Percentiles rank a stretch among this genome's conserved stretches.
Conservation (phyloP, 2,329 filamentous ascomycete genomes). For the Blumeria hordei region DNA sequence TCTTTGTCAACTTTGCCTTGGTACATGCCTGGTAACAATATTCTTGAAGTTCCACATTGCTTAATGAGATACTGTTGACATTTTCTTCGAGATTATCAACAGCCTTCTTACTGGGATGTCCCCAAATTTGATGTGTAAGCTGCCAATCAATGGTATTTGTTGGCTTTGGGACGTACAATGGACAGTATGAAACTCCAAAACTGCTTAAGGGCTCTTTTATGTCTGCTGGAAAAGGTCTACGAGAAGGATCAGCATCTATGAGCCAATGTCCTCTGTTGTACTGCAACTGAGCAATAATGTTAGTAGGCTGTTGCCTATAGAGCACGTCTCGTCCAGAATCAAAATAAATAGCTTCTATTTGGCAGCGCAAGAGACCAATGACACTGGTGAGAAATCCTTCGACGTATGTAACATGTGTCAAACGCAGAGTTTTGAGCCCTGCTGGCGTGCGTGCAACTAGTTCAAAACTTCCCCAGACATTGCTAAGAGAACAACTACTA, state of each 20-base stretch:
- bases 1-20: not conserved
- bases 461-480: too few species aligned
- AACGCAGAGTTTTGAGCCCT: not conserved
- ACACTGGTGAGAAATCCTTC: conserved; percentile 1
- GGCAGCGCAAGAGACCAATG: not conserved
- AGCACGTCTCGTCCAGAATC: not conserved
- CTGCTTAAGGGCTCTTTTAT: too few species aligned
- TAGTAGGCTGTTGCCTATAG: not conserved
- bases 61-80: not conserved
- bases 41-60: not conserved
- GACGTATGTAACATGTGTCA: not conserved
- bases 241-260: not conserved
- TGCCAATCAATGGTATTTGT: not conserved
- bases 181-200: not conserved
- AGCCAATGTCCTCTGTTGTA: not conserved
- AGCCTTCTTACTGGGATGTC: not conserved
- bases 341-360: too few species aligned
- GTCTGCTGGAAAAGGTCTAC: not conserved
- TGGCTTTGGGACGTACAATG: not conserved
- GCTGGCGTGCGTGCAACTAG: not conserved
- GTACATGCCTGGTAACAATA: not conserved
- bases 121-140: not conserved
- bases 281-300: not conserved
- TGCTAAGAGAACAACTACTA: not conserved
- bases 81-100: not conserved